Evolutionary conservation across 176 grass and related monocot genomes (phyloP).

Genomic region (Musa schizocarpa): DNA sequence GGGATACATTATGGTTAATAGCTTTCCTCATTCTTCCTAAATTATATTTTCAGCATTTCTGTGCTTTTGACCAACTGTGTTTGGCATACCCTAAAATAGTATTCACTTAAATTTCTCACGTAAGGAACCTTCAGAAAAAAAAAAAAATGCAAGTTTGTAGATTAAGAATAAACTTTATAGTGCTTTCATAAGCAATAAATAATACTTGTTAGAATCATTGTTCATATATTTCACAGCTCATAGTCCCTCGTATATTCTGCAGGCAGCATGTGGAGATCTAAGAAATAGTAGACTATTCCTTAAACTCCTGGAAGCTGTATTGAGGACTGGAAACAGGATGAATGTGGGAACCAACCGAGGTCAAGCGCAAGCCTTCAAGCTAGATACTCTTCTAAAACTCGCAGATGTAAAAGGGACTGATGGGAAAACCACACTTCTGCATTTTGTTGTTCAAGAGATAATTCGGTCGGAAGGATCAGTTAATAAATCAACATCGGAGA

Average conservation of each 20-base stretch:
- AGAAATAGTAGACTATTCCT: constrained; percentile 76
- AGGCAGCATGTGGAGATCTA: constrained; percentile 93
- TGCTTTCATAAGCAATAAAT: no score
- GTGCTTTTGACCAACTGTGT: neutral
- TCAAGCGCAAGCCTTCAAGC: constrained; percentile 89
- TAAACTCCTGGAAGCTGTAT: constrained; percentile 88
- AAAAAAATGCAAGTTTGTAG: no score
- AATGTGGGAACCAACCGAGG: constrained; percentile 94
- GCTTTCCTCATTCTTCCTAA: neutral
- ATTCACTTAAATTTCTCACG: no score
- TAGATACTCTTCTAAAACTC: constrained; percentile 94
- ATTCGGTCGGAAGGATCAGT: constrained; percentile 71
- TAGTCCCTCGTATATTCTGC: constrained; percentile 7
- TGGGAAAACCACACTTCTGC: constrained; percentile 86
- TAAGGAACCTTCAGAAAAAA: no score
- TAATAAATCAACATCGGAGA: constrained; percentile 32
- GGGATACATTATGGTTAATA: no score
- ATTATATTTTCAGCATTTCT: neutral
- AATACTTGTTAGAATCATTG: no score
- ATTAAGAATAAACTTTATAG: no score
- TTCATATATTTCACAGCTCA: no score
- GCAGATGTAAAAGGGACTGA: constrained; percentile 91
- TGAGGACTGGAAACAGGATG: constrained; percentile 93
- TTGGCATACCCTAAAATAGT: no score
- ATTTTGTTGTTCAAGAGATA: constrained; percentile 98